These are phyloP conservation scores for Dissophora globulifera DNA, from an alignment of 192 early-diverging fungal genomes.

Conservation along the genomic window DNA sequence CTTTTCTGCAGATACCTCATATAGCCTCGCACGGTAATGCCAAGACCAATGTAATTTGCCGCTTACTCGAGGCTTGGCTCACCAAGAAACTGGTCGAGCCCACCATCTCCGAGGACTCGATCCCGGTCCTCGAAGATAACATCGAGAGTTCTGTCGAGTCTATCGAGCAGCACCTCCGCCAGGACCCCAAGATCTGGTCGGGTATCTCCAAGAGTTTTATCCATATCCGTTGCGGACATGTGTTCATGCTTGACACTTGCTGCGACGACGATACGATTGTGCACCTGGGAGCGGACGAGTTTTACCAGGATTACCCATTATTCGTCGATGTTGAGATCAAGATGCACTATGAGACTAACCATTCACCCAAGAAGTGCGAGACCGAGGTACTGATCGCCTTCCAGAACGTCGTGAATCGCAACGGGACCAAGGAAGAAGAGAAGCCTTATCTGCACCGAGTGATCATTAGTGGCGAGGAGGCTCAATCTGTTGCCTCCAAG, in stretches of 20 bases:
- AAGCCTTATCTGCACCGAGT: constrained; percentile 20
- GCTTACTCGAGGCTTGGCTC: constrained; percentile 47
- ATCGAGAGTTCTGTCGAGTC: constrained; percentile 49
- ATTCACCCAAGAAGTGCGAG: not conserved
- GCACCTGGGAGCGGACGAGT: constrained; percentile 43
- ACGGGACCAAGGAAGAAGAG: not conserved
- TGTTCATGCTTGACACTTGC: constrained; percentile 49
- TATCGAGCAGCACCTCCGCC: constrained; percentile 33
- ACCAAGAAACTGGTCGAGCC: constrained; percentile 54
- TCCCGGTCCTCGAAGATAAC: constrained; percentile 55
- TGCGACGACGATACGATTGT: constrained; percentile 51
- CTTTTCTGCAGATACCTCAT: constrained; percentile 56
- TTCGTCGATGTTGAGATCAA: constrained; percentile 58
- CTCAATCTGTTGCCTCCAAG: no score
- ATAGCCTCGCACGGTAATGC: constrained; percentile 54
- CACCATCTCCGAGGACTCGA: constrained; percentile 45
- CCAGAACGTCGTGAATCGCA: constrained; percentile 28
- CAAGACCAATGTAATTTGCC: constrained; percentile 44
- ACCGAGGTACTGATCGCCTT: constrained; percentile 43
- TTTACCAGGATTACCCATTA: constrained; percentile 49
- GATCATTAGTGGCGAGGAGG: not conserved
- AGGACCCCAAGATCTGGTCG: constrained; percentile 33
- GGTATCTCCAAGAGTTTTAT: constrained; percentile 52
- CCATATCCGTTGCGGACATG: constrained; percentile 49
- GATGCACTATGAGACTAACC: constrained; percentile 22